Percentiles rank a stretch among this genome's conserved stretches.
phyloP scores from a whole-genome alignment of 2,329 filamentous ascomycete genomes.

The Claviceps cyperi region DNA sequence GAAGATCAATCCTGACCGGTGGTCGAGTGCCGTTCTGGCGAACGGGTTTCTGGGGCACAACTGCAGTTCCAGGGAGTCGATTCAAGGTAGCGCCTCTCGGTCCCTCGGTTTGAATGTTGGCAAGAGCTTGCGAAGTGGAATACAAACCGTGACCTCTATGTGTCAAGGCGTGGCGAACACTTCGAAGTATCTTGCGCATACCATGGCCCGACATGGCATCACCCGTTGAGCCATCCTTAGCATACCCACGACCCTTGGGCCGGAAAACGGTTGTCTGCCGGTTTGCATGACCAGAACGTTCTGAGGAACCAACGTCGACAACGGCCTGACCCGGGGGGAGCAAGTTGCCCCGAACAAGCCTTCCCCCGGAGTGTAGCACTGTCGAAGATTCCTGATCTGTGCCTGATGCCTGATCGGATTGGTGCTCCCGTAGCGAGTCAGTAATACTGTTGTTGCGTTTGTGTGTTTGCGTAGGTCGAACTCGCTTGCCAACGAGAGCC shows the following conservation, averaged over 20 bases:
- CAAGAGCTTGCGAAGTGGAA: constrained; percentile 31
- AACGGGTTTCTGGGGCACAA: constrained; percentile 41
- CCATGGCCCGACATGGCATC: constrained; percentile 55
- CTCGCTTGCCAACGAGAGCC: constrained; percentile 42
- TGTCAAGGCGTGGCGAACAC: constrained; percentile 69
- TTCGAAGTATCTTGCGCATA: constrained; percentile 76
- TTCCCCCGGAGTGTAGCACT: constrained; percentile 58
- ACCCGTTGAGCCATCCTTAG: constrained; percentile 33
- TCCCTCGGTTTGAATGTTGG: constrained; percentile 33
- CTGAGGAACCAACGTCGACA: constrained; percentile 50
- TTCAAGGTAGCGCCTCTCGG: constrained; percentile 41
- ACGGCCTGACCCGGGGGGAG: constrained; percentile 72
- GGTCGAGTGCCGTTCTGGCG: constrained; percentile 29
- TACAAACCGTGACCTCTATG: constrained; percentile 34
- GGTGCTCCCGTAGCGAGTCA: constrained; percentile 65
- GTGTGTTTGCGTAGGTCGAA: constrained; percentile 46
- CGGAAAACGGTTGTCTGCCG: constrained; percentile 41
- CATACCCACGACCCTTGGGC: constrained; percentile 21
- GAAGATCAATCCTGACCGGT: constrained; percentile 60
- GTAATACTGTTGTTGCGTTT: constrained; percentile 80
- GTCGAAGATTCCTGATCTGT: constrained; percentile 45
- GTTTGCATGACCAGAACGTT: constrained; percentile 28
- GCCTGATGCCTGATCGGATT: constrained; percentile 32
- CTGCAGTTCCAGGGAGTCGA: constrained; percentile 42
- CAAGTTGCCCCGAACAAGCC: constrained; percentile 73